Evolutionary conservation across 257 asterid genomes (phyloP).

Genomic region (Gentiana straminea): DNA sequence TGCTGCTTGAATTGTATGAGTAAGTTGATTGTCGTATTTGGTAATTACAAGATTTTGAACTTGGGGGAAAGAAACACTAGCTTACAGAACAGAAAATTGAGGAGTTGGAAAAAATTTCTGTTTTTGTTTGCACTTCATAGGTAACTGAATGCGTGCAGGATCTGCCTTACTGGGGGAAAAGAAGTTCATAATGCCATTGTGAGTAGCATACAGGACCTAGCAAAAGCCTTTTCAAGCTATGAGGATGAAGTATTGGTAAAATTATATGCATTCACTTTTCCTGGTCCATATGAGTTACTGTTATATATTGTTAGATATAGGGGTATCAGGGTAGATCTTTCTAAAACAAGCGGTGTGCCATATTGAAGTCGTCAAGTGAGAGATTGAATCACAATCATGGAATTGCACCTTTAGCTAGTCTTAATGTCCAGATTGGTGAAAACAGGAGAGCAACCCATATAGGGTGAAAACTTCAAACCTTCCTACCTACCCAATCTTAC

Average conservation of each 20-base stretch:
- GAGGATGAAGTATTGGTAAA: constrained; percentile 91
- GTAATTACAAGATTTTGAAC: background rate
- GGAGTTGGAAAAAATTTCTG: background rate
- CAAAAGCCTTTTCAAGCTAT: constrained; percentile 76
- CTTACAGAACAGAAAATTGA: constrained; percentile 1
- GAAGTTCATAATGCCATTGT: constrained; percentile 91
- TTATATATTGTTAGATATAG: no score
- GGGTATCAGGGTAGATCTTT: background rate
- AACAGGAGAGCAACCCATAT: no score
- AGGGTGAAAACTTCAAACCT: no score
- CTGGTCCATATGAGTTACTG: no score
- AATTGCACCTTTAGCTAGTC: no score
- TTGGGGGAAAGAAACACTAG: background rate
- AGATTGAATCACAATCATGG: no score
- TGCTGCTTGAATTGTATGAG: constrained; percentile 85
- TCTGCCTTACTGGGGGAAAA: constrained; percentile 88
- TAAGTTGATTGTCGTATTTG: constrained; percentile 25
- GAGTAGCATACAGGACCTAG: constrained; percentile 96
- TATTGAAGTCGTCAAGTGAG: no score
- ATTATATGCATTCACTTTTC: background rate
- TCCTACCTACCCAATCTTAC: no score
- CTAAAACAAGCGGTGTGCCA: no score
- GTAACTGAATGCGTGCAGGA: constrained; percentile 37
- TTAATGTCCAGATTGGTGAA: no score
- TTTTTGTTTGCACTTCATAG: constrained; percentile 4